phyloP scores from a whole-genome alignment of 345 rosid genomes.

The Citrus trifoliata region DNA sequence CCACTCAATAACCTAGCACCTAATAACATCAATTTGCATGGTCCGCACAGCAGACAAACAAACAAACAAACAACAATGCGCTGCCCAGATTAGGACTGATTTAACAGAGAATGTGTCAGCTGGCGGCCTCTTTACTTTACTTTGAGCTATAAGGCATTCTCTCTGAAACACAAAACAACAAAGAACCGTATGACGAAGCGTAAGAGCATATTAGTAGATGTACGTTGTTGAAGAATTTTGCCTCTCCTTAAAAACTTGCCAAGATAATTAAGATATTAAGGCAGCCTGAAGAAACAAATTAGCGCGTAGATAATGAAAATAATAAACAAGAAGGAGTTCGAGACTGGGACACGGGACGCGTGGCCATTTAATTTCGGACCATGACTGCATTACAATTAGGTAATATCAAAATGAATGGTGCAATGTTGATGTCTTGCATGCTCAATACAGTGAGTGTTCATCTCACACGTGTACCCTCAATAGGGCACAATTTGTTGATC shows the following conservation, averaged over 20 bases:
- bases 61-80: too few relatives aligned
- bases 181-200: too few relatives aligned
- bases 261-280: neutral
- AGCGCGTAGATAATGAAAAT: neutral
- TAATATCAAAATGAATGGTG: conserved; percentile 9
- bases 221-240: neutral
- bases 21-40: too few relatives aligned
- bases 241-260: neutral
- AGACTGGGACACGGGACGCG: neutral
- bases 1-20: too few relatives aligned
- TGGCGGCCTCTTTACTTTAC: too few relatives aligned
- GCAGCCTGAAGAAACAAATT: neutral
- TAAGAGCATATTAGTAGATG: too few relatives aligned
- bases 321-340: neutral
- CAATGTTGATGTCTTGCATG: neutral
- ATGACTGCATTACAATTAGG: conserved; percentile 16
- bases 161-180: too few relatives aligned
- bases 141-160: too few relatives aligned
- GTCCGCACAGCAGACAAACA: too few relatives aligned
- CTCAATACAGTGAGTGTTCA: neutral
- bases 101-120: too few relatives aligned
- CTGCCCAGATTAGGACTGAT: too few relatives aligned
- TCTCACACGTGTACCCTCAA: neutral
- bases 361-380: conserved; percentile 18
- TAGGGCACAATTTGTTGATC: conserved; percentile 9